phyloP scores from a whole-genome alignment of 1,139 yeast species.

The Suhomyces choctaworum region DNA sequence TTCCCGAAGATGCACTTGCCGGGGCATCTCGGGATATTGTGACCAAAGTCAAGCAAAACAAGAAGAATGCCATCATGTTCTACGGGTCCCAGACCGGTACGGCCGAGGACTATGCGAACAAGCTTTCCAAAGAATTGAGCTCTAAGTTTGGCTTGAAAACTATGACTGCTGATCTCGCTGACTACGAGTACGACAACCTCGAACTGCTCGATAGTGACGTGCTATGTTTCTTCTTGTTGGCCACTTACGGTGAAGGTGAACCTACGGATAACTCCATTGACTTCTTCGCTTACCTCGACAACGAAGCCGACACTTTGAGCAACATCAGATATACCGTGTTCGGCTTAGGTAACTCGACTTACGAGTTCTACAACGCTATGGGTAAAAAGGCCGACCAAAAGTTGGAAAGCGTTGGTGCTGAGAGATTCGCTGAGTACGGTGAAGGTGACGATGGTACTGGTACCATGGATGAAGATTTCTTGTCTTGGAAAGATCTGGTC shows the following conservation, averaged over 20 bases:
- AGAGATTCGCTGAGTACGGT: conserved; percentile 70
- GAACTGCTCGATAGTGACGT: conserved; percentile 51
- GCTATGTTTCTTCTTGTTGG: conserved; percentile 73
- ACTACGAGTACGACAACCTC: conserved; percentile 79
- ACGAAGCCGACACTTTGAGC: conserved; percentile 61
- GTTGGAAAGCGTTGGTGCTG: conserved; percentile 67
- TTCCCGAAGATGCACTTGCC: conserved; percentile 37
- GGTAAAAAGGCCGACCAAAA: conserved; percentile 58
- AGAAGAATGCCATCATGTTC: conserved; percentile 77
- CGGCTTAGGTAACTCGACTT: conserved; percentile 92
- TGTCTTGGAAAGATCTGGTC: conserved; percentile 86
- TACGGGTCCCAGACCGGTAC: conserved; percentile 99
- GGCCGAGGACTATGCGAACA: conserved; percentile 95
- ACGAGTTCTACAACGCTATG: conserved; percentile 85
- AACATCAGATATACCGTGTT: conserved; percentile 71
- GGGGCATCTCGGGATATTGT: conserved; percentile 61
- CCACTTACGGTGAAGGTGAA: conserved; percentile 98
- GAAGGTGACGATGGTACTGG: conserved; percentile 96
- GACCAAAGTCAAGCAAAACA: conserved; percentile 58
- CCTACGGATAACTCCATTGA: conserved; percentile 91
- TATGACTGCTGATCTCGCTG: conserved; percentile 87
- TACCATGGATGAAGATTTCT: conserved; percentile 90
- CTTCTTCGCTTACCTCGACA: conserved; percentile 61
- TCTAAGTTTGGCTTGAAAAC: conserved; percentile 79
- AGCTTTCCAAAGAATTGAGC: conserved; percentile 84